Base-by-base conservation (phyloP, 805 yeast species). In the Wickerhamiella vanderwaltii region DNA sequence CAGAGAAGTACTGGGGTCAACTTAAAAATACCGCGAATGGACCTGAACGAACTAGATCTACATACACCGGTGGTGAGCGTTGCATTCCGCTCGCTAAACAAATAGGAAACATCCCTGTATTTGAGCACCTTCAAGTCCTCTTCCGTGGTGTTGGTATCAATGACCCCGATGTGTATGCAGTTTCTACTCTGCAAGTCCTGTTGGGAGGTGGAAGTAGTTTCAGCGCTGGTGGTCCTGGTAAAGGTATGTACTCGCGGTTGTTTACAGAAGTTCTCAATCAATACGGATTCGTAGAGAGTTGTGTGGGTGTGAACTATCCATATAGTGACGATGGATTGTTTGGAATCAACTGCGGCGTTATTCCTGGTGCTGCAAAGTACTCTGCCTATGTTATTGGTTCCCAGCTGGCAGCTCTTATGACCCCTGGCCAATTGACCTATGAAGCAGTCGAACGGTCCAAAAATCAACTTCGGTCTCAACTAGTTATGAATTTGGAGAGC, bases 161-260 rank as follows among this genome's bases (percentile, higher is more conserved):
- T 39, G 78, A 81, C 56, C 84, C 83, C 15, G 96, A 91, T 52
- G 75, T 87, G 33, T 91, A 91, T 55, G 93, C 94, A 1, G 65
- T 86, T 29, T 95, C 97, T 1, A 77, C 86, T 1, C 67, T 91
- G 44, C 97, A 91, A 58, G 84, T 87, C 46, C 66, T 88, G 17
- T 65, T 91, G 11, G 98, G 98, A 32, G 96, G 97, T 28, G 98
- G 97, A 44, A 94, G 95, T 4, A 86, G 97, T 1, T 91, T 91
- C 57, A 79, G 93, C 15, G 97, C 98, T 7, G 98, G 98, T 50
- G 98, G 98, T 0, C 98, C 98, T 13, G 98, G 98, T 41, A 91
- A 91, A 61, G 98, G 98, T 3, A 87, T 91, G 97, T 91, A 86
- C 59, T 84, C 95, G 3, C 71, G 97, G 45, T 72, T 93, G 18